Conservation (phyloP, 179 eudicot species). For the Carnegiea gigantea region DNA sequence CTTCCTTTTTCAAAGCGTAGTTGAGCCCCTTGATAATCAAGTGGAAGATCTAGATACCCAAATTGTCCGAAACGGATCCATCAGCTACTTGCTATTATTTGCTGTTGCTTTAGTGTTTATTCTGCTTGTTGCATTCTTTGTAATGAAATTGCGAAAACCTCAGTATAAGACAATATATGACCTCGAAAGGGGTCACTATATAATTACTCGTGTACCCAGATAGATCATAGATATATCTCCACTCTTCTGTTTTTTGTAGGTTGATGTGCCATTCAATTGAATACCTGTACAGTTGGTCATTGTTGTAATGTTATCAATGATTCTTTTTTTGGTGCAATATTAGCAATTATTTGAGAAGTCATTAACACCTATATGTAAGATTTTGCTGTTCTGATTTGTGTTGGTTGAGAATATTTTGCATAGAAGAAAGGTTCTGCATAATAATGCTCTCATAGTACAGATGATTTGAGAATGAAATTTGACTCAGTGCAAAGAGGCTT, state of each 20-base stretch:
- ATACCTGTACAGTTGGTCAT: slow-evolving; percentile 22
- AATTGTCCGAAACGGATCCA: background rate
- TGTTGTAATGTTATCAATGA: background rate
- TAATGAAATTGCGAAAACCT: slow-evolving; percentile 31
- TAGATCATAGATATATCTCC: background rate
- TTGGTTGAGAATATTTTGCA: background rate
- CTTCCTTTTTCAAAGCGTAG: background rate
- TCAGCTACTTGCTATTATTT: background rate
- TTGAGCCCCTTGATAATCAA: background rate
- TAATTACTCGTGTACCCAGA: slow-evolving; percentile 35
- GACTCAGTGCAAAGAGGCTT: background rate
- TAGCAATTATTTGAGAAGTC: too few species aligned
- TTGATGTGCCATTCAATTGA: slow-evolving; percentile 8
- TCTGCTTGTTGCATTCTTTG: slow-evolving; percentile 25
- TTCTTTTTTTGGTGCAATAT: too few species aligned
- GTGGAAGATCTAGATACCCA: background rate
- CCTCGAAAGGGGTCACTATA: slow-evolving; percentile 35
- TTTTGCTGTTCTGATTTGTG: background rate
- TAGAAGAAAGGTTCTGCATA: background rate
- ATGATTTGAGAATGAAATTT: background rate
- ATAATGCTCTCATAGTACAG: background rate
- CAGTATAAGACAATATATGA: slow-evolving; percentile 36
- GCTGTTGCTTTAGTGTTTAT: background rate
- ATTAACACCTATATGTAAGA: background rate
- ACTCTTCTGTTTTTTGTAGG: background rate